A percentile compares a stretch with the other conserved stretches of the same genome.
These are phyloP conservation scores for Rhizopus microsporus DNA, from an alignment of 371 early-diverging fungal species.

Conservation along the genomic window DNA sequence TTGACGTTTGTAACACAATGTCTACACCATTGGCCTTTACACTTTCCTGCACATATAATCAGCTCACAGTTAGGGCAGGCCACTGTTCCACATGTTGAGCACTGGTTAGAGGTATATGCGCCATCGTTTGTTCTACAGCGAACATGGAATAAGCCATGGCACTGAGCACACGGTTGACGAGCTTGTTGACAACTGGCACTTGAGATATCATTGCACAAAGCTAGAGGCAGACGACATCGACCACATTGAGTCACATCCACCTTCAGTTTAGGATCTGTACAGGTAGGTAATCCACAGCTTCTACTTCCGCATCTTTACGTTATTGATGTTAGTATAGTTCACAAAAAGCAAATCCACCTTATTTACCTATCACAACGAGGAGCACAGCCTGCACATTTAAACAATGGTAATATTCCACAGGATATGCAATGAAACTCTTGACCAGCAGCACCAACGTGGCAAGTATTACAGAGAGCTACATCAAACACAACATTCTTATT, in stretches of 20 bases:
- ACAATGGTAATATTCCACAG: slow-evolving; percentile 19
- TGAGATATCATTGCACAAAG: slow-evolving; percentile 16
- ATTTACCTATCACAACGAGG: slow-evolving; percentile 28
- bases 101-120: slow-evolving; percentile 20
- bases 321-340: not conserved
- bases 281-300: slow-evolving; percentile 18
- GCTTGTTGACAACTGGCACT: slow-evolving; percentile 12
- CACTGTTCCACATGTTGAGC: slow-evolving; percentile 16
- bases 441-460: slow-evolving; percentile 22
- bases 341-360: not conserved
- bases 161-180: slow-evolving; percentile 11
- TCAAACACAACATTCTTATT: slow-evolving; percentile 18
- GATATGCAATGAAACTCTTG: slow-evolving; percentile 16
- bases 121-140: slow-evolving; percentile 16
- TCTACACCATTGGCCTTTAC: slow-evolving; percentile 25
- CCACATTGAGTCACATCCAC: slow-evolving; percentile 15
- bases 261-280: slow-evolving; percentile 6
- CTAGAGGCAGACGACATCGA: slow-evolving; percentile 12
- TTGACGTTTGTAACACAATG: slow-evolving; percentile 6
- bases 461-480: slow-evolving; percentile 17
- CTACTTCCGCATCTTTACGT: slow-evolving; percentile 19
- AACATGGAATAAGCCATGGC: slow-evolving; percentile 20
- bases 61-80: slow-evolving; percentile 23
- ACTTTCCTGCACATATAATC: slow-evolving; percentile 11
- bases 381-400: slow-evolving; percentile 24